Conservation (phyloP, 2,329 filamentous ascomycete species). For the Phialocephala sp. region DNA sequence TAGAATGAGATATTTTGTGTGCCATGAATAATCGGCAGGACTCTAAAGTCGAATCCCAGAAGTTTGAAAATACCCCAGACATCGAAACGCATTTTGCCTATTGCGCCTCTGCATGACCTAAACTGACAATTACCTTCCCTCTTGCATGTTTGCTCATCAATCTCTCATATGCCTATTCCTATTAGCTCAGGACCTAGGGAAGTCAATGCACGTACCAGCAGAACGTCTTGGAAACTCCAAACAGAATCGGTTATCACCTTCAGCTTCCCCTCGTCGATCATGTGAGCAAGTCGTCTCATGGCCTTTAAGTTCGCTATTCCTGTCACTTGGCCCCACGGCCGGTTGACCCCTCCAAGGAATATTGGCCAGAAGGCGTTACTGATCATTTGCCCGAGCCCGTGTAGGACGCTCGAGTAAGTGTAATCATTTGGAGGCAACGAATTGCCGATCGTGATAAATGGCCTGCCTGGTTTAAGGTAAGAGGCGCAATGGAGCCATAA, state of each 20-base stretch:
- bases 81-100: background rate
- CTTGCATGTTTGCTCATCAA: conserved; percentile 44
- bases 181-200: conserved; percentile 3
- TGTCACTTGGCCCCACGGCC: conserved; percentile 27
- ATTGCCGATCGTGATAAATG: conserved; percentile 52
- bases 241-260: conserved; percentile 47
- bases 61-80: background rate
- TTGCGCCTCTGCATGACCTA: background rate
- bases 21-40: background rate
- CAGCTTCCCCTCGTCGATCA: conserved; percentile 46
- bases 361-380: conserved; percentile 48
- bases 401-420: conserved; percentile 41
- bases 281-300: conserved; percentile 43
- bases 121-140: conserved; percentile 46
- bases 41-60: background rate
- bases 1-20: background rate
- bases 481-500: conserved; percentile 49
- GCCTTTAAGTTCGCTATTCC: conserved; percentile 39
- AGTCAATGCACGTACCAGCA: conserved; percentile 35
- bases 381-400: conserved; percentile 45
- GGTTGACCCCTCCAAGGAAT: conserved; percentile 45
- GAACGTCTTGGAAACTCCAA: conserved; percentile 46
- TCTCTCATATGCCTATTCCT: conserved; percentile 42
- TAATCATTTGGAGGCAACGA: conserved; percentile 42
- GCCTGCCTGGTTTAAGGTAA: conserved; percentile 47